These are phyloP conservation scores for Aspergillus texensis DNA, from an alignment of 2,329 filamentous ascomycete species.

Conservation along the genomic window DNA sequence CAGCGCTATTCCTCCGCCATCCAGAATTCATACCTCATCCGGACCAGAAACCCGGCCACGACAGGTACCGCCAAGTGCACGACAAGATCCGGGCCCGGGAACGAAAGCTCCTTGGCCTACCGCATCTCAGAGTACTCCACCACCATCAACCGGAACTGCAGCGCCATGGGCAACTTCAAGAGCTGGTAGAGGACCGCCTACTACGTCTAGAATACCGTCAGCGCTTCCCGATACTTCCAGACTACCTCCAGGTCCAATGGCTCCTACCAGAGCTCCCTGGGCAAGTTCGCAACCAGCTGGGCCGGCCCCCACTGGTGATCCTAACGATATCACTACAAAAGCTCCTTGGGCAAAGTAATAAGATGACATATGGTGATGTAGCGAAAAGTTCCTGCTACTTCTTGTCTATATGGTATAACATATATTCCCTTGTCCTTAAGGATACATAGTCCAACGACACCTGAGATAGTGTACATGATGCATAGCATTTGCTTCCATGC, in stretches of 20 bases:
- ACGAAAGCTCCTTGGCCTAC: conserved; percentile 42
- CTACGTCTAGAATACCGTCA: conserved; percentile 13
- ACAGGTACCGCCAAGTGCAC: conserved; percentile 17
- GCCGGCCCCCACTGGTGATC: conserved; percentile 19
- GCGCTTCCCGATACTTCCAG: conserved; percentile 33
- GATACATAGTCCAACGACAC: neutral
- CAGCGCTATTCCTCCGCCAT: conserved; percentile 52
- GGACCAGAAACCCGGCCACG: conserved; percentile 28
- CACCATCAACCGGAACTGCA: conserved; percentile 26
- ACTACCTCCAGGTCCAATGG: conserved; percentile 31
- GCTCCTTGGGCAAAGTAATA: conserved; percentile 43
- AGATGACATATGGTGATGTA: neutral
- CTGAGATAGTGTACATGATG: neutral
- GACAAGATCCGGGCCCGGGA: conserved; percentile 24
- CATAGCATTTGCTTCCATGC: neutral
- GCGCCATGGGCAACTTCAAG: conserved; percentile 33
- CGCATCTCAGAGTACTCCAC: conserved; percentile 19
- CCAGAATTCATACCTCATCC: conserved; percentile 58
- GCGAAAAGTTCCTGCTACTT: neutral
- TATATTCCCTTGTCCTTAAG: conserved; percentile 9
- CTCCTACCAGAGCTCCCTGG: conserved; percentile 39
- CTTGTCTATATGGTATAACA: neutral
- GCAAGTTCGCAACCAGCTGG: conserved; percentile 23
- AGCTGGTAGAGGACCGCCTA: conserved; percentile 13
- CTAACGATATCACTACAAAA: conserved; percentile 33